A percentile compares a stretch with the other conserved stretches of the same genome.
Evolutionary conservation across 257 asterid genomes (phyloP).

Genomic region (Scutellaria minor): DNA sequence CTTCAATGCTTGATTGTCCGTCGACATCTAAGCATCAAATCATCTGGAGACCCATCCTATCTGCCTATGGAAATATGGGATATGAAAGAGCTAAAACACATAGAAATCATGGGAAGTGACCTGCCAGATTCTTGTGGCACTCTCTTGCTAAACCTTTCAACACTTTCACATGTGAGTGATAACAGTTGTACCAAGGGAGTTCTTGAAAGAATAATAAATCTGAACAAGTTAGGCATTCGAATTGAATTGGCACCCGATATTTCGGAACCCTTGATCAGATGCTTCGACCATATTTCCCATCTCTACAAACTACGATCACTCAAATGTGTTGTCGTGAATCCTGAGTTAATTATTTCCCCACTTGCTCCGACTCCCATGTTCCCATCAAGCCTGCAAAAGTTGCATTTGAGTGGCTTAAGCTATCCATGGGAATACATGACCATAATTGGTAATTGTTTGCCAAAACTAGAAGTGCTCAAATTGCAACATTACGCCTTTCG

Average conservation of each 20-base stretch:
- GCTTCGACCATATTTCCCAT: background rate
- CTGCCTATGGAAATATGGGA: background rate
- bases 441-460: too few relatives aligned
- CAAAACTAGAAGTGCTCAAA: too few relatives aligned
- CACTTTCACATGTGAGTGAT: background rate
- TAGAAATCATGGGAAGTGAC: background rate
- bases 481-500: background rate
- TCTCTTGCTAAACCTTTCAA: background rate
- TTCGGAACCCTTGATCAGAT: background rate
- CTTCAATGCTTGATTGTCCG: conserved; percentile 10
- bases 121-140: background rate
- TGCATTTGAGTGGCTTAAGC: background rate
- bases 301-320: background rate
- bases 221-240: background rate
- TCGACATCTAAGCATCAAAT: background rate
- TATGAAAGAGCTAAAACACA: too few relatives aligned
- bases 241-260: background rate
- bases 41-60: background rate
- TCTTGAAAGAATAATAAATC: background rate
- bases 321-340: background rate
- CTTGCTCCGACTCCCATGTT: background rate
- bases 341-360: background rate
- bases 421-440: background rate
- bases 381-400: background rate
- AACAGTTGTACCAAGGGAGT: background rate